Base-by-base conservation (phyloP, 805 yeast species). In the Yarrowia sp. region DNA sequence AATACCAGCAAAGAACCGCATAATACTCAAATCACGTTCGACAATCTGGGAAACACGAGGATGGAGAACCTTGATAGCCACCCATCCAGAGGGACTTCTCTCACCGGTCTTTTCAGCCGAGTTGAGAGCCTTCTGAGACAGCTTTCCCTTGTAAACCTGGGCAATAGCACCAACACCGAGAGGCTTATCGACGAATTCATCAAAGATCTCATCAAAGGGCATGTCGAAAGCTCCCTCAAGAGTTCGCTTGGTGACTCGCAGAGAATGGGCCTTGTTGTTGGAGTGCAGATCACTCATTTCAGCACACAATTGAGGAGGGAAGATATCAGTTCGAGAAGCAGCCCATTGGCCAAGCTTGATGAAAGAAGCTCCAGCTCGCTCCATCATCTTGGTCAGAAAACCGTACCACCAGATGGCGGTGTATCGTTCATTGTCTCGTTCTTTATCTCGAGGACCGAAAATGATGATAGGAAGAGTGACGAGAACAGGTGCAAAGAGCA, bases 151-250 rank as follows among this genome's bases (percentile, higher is more conserved):
- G 75, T 93, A 90, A 2, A 95, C 99, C 75, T 95, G 99, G 1
- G 97, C 99, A 78, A 95, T 95, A 1, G 99, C 97, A 13, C 99
- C 99, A n/a, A 93, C 93, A 0, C 99, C 99, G 7, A 92, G 77
- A 0, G 98, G 98, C 42, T 74, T 79, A 33, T 84, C 86, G 38
- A 83, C 77, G 71, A 95, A 90, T 68, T 87, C 90, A 35, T 87
- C 92, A 74, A 93, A 95, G 6, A 92, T 83, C 39, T 90, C 90
- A 14, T 88, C 89, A 67, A 92, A 83, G 8, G 79, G 76, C 70
- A 79, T 71, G 31, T 83, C 84, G 68, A 91, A 89, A 13, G 92
- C 84, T 28, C 81, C 77, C 39, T 82, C 77, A 5, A 95, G 74
- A 9, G 84, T 84, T 18, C 74, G 70, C 70, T 83, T 82, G 0